Percentiles rank a stretch among this genome's conserved stretches.
Evolutionary conservation across 768 basidiomycete species (phyloP).

Genomic region (Mycena polygramma): DNA sequence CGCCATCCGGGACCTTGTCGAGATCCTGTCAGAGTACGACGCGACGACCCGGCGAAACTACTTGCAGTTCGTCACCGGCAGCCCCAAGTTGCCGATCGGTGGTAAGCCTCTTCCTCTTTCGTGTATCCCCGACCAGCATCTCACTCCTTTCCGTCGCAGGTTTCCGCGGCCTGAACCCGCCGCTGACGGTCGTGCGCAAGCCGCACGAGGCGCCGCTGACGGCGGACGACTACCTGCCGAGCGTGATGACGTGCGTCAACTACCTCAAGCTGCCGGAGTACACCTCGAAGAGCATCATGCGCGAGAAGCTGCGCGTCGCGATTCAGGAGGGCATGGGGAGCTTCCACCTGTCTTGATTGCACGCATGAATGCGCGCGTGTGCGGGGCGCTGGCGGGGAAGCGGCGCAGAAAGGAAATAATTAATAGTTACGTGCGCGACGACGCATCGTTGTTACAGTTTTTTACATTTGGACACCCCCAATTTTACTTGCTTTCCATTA

Average conservation of each 20-base stretch:
- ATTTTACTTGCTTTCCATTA: slow-evolving; percentile 16
- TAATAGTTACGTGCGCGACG: slow-evolving; percentile 2
- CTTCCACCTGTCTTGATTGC: slow-evolving; percentile 93
- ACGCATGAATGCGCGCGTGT: too few species aligned
- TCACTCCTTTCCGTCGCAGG: slow-evolving; percentile 57
- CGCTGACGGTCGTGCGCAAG: slow-evolving; percentile 96
- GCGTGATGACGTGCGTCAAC: slow-evolving; percentile 99
- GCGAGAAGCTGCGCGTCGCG: slow-evolving; percentile 84
- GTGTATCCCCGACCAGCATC: background rate
- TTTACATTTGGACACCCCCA: slow-evolving; percentile 21
- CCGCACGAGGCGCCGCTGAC: slow-evolving; percentile 92
- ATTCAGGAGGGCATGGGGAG: slow-evolving; percentile 96
- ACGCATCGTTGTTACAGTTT: slow-evolving; percentile 4
- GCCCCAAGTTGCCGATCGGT: slow-evolving; percentile 95
- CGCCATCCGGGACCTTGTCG: slow-evolving; percentile 88
- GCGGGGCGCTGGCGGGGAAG: too few species aligned
- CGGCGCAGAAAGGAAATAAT: background rate
- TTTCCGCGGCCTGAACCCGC: slow-evolving; percentile 94
- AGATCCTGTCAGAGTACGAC: slow-evolving; percentile 89
- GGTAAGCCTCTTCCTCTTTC: slow-evolving; percentile 67
- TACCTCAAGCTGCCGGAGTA: slow-evolving; percentile 98
- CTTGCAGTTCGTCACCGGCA: slow-evolving; percentile 97
- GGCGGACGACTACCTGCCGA: slow-evolving; percentile 95
- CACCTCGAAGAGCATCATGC: slow-evolving; percentile 87
- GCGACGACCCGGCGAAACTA: slow-evolving; percentile 82